Evolutionary conservation across 805 yeast species (phyloP), one percentile per base, ranked within the genome.

Genomic region (Komagataella pseudopastoris): DNA sequence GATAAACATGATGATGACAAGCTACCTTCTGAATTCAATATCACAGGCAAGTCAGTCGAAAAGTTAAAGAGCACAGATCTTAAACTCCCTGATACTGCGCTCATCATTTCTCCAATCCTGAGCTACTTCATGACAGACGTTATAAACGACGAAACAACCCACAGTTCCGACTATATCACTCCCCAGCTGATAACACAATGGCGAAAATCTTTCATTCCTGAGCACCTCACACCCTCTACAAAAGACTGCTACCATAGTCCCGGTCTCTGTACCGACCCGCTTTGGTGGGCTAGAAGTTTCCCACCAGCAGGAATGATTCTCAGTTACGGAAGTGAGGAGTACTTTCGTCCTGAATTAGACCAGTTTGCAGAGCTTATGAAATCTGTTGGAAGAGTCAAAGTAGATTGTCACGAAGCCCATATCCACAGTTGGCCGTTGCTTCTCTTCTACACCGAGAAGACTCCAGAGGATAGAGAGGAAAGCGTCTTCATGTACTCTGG

Each of bases 371-470:
- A 50, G 5, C 49, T 53, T 10, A 56, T 71, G 46, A 51, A 57
- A 17, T 49, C 53, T 17, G 58, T 59, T 20, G 68, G 71, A 4
- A 55, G 62, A 17, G 60, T 72, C 8, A 66, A 67, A 49, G 56
- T 68, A 12, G 67, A 68, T 53, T 59, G 61, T 17, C 66, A 63
- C 45, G 58, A 56, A 2, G 62, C 65, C 30, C 69, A 65, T 51
- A 58, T 71, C 2, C 81, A 77, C 53, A 66, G 74, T 17, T 76
- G 81, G 80, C 80, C 78, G 6, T 59, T 77, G 24, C 53, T 71
- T 4, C 60, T 63, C 3, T 69, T 70, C 50, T 63, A 63, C 47
- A 60, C 74, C 2, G 80, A 75, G 49, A 66, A 72, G 47, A 60
- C 64, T 3, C 66, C 68, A 47, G 72, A 69, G 23, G 74, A 69